Conservation (phyloP, 2,329 filamentous ascomycete species). For the Fusarium tupiense region DNA sequence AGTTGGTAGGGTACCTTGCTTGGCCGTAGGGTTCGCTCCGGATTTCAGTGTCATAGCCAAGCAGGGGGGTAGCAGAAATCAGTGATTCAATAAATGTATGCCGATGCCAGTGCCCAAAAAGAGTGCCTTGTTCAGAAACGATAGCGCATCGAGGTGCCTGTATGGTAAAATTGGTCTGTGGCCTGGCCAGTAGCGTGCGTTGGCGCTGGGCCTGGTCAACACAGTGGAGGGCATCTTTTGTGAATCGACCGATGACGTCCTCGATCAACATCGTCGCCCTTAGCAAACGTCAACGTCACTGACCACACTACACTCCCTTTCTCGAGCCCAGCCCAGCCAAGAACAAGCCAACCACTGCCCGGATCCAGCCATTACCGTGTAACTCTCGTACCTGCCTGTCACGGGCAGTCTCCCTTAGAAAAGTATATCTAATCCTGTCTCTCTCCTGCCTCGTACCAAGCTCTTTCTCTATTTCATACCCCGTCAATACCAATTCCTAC, state of each 20-base stretch:
- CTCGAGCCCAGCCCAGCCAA: neutral
- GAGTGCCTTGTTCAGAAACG: constrained; percentile 14
- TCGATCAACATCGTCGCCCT: constrained; percentile 42
- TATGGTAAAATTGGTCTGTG: neutral
- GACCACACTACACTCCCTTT: constrained; percentile 18
- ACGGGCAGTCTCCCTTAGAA: constrained; percentile 13
- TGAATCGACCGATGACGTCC: constrained; percentile 48
- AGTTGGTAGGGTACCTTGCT: constrained; percentile 13
- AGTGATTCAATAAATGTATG: constrained; percentile 24
- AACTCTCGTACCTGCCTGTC: constrained; percentile 33
- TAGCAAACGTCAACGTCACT: constrained; percentile 52
- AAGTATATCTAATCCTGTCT: constrained; percentile 43
- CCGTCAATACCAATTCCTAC: constrained; percentile 14
- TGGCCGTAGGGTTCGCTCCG: constrained; percentile 32
- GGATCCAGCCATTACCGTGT: constrained; percentile 34
- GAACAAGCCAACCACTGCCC: constrained; percentile 5
- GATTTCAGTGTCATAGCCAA: constrained; percentile 12
- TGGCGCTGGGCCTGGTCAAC: constrained; percentile 20
- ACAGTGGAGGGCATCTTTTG: neutral
- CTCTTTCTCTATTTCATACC: constrained; percentile 21
- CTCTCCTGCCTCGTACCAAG: constrained; percentile 8
- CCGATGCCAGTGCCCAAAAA: neutral
- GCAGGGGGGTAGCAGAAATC: constrained; percentile 6
- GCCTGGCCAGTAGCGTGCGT: constrained; percentile 6
- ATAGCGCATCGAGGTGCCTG: constrained; percentile 9